Percentiles rank a stretch among this genome's conserved stretches.
These are phyloP conservation scores for Diaporthe eres DNA, from an alignment of 2,329 filamentous ascomycete species.

Conservation along the genomic window DNA sequence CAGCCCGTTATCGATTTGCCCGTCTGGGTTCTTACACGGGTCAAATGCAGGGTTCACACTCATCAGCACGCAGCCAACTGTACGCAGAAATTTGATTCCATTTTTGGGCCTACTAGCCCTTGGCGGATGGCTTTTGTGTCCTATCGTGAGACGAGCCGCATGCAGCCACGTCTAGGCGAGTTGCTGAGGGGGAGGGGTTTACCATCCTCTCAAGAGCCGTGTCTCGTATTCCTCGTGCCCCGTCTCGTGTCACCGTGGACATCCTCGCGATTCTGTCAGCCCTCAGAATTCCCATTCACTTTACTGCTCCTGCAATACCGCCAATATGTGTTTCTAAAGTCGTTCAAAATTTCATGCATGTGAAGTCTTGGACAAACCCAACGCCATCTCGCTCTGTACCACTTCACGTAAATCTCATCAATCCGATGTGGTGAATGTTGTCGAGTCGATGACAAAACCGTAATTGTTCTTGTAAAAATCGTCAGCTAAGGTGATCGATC, in stretches of 20 bases:
- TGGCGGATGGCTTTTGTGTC: neutral
- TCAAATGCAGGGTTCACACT: conserved; percentile 1
- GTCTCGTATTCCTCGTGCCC: conserved; percentile 16
- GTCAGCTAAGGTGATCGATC: conserved; percentile 22
- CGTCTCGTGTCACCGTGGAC: neutral
- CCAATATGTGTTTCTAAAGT: neutral
- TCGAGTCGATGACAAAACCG: conserved; percentile 45
- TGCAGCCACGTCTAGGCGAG: conserved; percentile 20
- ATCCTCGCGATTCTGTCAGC: neutral
- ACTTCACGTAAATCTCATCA: neutral
- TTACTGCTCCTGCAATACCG: neutral
- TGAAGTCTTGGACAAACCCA: neutral
- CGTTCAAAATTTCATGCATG: too few relatives aligned
- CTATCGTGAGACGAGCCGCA: conserved; percentile 24
- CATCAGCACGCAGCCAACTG: neutral
- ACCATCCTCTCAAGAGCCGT: neutral
- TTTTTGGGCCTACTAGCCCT: neutral
- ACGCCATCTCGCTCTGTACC: neutral
- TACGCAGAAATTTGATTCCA: conserved; percentile 11
- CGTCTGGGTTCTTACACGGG: neutral
- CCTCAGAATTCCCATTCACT: neutral
- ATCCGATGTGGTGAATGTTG: conserved; percentile 37
- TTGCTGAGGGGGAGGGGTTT: neutral
- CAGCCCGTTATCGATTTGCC: neutral
- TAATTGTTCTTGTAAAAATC: conserved; percentile 40